Evolutionary conservation across 768 basidiomycete species (phyloP).

Genomic region (Boletus subcaerulescens): DNA sequence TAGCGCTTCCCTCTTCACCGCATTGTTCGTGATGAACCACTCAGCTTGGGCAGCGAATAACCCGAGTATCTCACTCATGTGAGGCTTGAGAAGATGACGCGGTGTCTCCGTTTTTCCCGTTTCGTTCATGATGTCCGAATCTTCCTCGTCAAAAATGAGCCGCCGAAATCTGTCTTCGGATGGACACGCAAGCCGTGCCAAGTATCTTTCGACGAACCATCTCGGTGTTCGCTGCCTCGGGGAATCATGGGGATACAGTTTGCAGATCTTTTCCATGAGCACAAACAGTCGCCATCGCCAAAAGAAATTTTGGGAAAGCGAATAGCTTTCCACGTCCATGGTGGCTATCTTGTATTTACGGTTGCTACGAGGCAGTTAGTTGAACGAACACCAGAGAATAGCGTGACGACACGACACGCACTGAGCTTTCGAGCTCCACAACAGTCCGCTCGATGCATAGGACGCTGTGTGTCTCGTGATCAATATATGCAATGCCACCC

Average conservation of each 20-base stretch:
- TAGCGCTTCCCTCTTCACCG: conserved; percentile 24
- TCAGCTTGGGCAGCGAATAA: conserved; percentile 53
- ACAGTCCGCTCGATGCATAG: conserved; percentile 29
- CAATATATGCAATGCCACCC: not conserved
- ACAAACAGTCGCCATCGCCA: conserved; percentile 48
- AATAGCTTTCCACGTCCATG: conserved; percentile 44
- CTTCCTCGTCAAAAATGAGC: conserved; percentile 35
- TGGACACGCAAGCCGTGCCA: conserved; percentile 26
- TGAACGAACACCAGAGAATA: not conserved
- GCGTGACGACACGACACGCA: conserved; percentile 6
- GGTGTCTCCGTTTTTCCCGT: conserved; percentile 29
- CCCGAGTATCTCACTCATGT: conserved; percentile 48
- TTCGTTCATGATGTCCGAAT: conserved; percentile 30
- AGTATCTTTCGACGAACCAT: conserved; percentile 49
- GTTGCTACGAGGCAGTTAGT: conserved; percentile 28
- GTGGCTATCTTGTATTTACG: conserved; percentile 46
- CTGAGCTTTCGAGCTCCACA: conserved; percentile 31
- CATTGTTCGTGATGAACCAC: conserved; percentile 57
- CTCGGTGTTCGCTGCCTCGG: conserved; percentile 41
- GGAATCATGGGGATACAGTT: conserved; percentile 33
- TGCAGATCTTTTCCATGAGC: conserved; percentile 45
- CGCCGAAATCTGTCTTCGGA: conserved; percentile 29
- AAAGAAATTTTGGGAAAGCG: conserved; percentile 47
- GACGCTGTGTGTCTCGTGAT: conserved; percentile 21
- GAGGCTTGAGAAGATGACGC: conserved; percentile 46